Evolutionary conservation across 352 stramenopile genomes (phyloP), one percentile per base, ranked within the genome.

Genomic region (Phytophthora rubi): DNA sequence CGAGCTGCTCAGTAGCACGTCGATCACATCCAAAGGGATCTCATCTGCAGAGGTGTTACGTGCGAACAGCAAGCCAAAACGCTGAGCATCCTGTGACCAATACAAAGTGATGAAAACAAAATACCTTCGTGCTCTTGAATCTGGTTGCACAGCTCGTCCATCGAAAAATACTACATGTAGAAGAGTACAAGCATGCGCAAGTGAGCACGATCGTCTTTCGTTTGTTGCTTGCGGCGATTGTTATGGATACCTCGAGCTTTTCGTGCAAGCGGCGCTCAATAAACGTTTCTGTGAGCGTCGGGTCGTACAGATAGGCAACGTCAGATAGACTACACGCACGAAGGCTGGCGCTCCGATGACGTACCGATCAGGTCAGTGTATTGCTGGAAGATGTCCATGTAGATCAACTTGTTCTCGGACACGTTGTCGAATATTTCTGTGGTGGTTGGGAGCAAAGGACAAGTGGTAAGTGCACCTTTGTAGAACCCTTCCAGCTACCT

Each of bases 321-420:
- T 70, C 18, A 71, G 42, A 49, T 47, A 54, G 16, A 15, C 10
- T 35, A 0, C n/a, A 35, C 15, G 18, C n/a, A 10, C 23, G 48
- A 42, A 21, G 5, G 44, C 18, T 48, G 13, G 4, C 15, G 37
- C 23, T 39, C 32, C n/a, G 44, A 18, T 37, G 2, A 59, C 79
- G 39, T 68, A 94, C 86, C 86, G 42, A 95, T 96, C 45, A 96
- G 77, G 15, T 77, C 75, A 12, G 83, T 88, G 71, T 96, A 95
- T 54, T 94, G 80, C 55, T 83, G 71, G 65, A 92, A 93, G 49
- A 95, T 86, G 56, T 85, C 77, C 47, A 88, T 95, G 71, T 94
- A 94, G 69, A 88, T 82, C 7, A 94, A 70, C 26, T 94, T 96
- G 71, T 96, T 95, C 72, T 96, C 86, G 0, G 82, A 90, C 53